These are phyloP conservation scores for bread wheat (Triticum aestivum) DNA, from an alignment of 176 grass and related monocot species.

Conservation along the genomic window IWGSC_CS_RefSeq_v2.1 NC_057796.1:317064793-317065292, in stretches of 20 bases:
- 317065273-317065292: constrained; percentile 16
- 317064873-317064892: constrained; percentile 3
- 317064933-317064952: background rate
- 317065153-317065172: constrained; percentile 33
- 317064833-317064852: background rate
- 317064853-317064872: background rate
- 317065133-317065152: background rate
- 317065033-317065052: constrained; percentile 27
- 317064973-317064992: background rate
- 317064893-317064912: background rate
- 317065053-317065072: background rate
- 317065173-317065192: constrained; percentile 92
- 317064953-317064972: background rate
- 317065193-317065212: constrained; percentile 80
- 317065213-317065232: constrained; percentile 87
- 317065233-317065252: constrained; percentile 86
- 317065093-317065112: background rate
- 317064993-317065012: background rate
- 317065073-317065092: background rate
- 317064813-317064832: background rate
- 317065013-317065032: background rate
- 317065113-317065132: background rate
- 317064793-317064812: background rate
- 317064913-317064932: background rate
- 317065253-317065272: constrained; percentile 61